These are phyloP conservation scores for Fraxinus americana DNA, from an alignment of 257 asterid species.

Conservation along the genomic window DNA sequence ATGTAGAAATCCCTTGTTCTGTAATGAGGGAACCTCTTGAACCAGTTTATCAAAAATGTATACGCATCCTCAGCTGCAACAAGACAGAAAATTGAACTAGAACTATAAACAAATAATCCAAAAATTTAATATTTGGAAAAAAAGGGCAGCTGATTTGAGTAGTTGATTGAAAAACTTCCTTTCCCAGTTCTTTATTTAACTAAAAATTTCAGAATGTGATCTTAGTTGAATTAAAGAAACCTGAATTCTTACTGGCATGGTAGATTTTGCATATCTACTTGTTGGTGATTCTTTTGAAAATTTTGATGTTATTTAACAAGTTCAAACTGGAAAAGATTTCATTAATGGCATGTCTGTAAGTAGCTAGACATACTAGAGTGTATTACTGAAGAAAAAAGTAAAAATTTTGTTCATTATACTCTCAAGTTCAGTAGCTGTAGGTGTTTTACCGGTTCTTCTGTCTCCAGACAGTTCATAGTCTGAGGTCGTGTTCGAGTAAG, in stretches of 20 bases:
- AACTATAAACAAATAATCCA: background rate
- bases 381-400: background rate
- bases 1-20: slow-evolving; percentile 34
- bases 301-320: background rate
- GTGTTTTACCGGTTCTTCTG: slow-evolving; percentile 33
- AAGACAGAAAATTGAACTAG: background rate
- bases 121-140: background rate
- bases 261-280: background rate
- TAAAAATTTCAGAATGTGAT: no score
- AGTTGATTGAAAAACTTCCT: background rate
- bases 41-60: slow-evolving; percentile 42
- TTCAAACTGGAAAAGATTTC: background rate
- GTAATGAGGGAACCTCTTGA: slow-evolving; percentile 43
- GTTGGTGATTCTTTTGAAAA: background rate
- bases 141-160: background rate
- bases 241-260: no score
- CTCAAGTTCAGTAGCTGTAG: background rate
- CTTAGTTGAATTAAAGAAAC: no score
- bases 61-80: slow-evolving; percentile 39
- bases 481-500: slow-evolving; percentile 40
- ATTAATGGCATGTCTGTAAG: background rate
- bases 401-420: background rate
- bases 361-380: background rate
- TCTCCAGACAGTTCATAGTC: slow-evolving; percentile 42
- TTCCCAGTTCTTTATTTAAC: no score